phyloP scores from a whole-genome alignment of 768 basidiomycete genomes.

The Russula griseocarnosa region DNA sequence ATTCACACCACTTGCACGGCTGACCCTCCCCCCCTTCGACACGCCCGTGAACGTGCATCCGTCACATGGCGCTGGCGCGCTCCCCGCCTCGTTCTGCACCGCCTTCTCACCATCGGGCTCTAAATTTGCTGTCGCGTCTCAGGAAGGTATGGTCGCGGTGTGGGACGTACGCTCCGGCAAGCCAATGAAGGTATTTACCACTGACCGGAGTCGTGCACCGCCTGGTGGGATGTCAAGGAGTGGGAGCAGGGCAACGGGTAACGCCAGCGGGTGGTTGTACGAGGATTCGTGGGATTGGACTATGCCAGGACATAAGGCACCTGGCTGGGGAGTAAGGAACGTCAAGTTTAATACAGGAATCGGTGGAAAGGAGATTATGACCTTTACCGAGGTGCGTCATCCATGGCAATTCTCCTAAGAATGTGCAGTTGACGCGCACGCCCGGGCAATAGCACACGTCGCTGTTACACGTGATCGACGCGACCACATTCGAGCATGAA shows the following conservation, averaged over 20 bases:
- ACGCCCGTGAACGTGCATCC: constrained; percentile 32
- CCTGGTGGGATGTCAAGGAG: constrained; percentile 21
- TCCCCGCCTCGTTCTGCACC: constrained; percentile 72
- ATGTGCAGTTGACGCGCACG: not conserved
- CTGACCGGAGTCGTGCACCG: constrained; percentile 40
- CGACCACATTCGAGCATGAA: constrained; percentile 77
- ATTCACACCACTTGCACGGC: constrained; percentile 64
- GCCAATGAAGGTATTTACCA: constrained; percentile 65
- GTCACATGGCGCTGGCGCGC: constrained; percentile 31
- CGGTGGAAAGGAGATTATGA: constrained; percentile 68
- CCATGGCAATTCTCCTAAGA: not conserved
- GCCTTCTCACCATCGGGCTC: constrained; percentile 71
- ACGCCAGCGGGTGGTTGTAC: constrained; percentile 49
- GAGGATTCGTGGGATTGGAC: constrained; percentile 71
- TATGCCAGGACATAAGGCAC: constrained; percentile 46
- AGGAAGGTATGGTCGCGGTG: constrained; percentile 74
- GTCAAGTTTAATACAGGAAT: constrained; percentile 77
- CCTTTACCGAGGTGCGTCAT: constrained; percentile 77
- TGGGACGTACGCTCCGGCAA: constrained; percentile 79
- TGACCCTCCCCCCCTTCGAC: constrained; percentile 55
- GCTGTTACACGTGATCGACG: constrained; percentile 79
- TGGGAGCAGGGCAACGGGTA: constrained; percentile 37
- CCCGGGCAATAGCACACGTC: constrained; percentile 63
- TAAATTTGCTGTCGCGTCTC: constrained; percentile 80
- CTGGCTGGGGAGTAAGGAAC: constrained; percentile 80